Base-by-base conservation (phyloP, 1,284 basidiomycete species). In the Ganoderma lucidum region DNA sequence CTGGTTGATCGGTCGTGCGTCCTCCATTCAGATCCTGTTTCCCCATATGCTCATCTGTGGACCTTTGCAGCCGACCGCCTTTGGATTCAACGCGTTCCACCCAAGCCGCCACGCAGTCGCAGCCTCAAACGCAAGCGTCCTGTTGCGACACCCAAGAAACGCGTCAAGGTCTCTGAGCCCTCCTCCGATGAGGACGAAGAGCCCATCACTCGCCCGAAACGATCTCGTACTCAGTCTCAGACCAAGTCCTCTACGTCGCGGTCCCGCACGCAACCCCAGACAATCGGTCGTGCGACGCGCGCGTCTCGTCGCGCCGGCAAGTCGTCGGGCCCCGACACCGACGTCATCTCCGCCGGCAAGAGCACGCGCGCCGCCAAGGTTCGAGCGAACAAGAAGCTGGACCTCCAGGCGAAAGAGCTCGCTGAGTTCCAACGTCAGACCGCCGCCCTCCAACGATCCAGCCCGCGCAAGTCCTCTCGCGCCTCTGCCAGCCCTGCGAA, bases 1-100 rank as follows among this genome's bases (percentile, higher is more conserved):
- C 79, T 96, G 94, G 95, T 83, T 96, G 28, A 94, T 96, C 74
- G 95, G 95, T 37, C 85, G 92, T 92, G 79, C 59, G 85, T 76
- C n/a, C 44, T 56, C 44, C 23, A 53, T 44, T 55, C 45, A 44
- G 51, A 9, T 35, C 35, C 48, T 45, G 65, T 30, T 30, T 44
- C 48, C n/a, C 19, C 19, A 28, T 14, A 3, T 55, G 32, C 56
- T 67, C 56, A 73, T 28, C 23, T 61, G 2, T 15, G 28, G 42
- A 45, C 23, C 51, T 42, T 62, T 69, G 3, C 70, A 88, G 89
- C 88, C 70, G 93, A 96, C 76, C 92, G 96, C 23, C 85, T 97
- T 23, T 97, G 95, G 95, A 89, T 96, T 53, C 95, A 97, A 78
- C 89, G 92, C 32, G 82, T 84, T 44, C 86, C 82, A 12, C 92